Percentiles rank a stretch among this genome's conserved stretches.
Evolutionary conservation across 768 basidiomycete species (phyloP).

Genomic region (Pleurotus tuber-regium): DNA sequence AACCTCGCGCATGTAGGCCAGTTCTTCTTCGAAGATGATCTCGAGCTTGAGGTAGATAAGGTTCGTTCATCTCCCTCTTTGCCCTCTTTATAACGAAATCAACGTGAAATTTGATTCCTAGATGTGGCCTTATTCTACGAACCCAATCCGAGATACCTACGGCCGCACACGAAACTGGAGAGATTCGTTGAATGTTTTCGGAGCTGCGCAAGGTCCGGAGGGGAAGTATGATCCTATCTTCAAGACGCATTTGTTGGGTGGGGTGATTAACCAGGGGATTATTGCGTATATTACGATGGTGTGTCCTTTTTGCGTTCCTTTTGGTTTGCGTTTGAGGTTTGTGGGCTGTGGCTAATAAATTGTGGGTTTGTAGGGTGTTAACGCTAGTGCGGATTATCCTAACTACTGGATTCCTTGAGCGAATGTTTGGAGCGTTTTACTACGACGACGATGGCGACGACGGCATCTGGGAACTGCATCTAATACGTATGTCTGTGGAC

Average conservation of each 20-base stretch:
- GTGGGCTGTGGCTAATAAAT: no score
- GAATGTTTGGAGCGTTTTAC: no score
- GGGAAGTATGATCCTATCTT: conserved; percentile 52
- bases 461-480: no score
- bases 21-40: conserved; percentile 56
- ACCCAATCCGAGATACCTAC: conserved; percentile 43
- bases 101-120: conserved; percentile 13
- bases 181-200: conserved; percentile 53
- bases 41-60: conserved; percentile 47
- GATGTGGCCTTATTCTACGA: conserved; percentile 52
- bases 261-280: conserved; percentile 48
- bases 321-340: not conserved
- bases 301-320: conserved; percentile 4
- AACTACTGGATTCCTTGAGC: conserved; percentile 7
- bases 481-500: no score
- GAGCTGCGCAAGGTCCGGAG: conserved; percentile 46
- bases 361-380: conserved; percentile 10
- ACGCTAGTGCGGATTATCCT: conserved; percentile 13
- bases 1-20: conserved; percentile 48
- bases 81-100: not conserved
- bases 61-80: conserved; percentile 20
- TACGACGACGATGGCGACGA: no score
- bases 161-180: conserved; percentile 53
- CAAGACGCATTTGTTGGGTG: conserved; percentile 46
- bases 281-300: conserved; percentile 59